A percentile compares a stretch with the other conserved stretches of the same genome.
Evolutionary conservation across 805 yeast genomes (phyloP).

Genomic region (Kurtzmaniella fragi): DNA sequence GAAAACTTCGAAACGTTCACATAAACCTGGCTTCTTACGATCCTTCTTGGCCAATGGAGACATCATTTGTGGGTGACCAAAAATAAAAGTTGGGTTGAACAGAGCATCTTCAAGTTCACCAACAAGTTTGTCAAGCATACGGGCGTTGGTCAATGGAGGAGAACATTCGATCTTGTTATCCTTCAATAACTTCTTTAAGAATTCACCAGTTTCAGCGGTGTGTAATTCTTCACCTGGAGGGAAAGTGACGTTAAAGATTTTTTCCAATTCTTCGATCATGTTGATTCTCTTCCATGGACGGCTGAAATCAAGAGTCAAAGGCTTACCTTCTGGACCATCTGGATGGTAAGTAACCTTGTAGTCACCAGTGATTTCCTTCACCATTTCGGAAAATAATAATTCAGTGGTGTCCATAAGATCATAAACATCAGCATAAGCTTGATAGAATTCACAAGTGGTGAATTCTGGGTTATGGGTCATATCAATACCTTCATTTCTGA

Average conservation of each 20-base stretch:
- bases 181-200: slow-evolving; percentile 73
- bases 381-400: slow-evolving; percentile 92
- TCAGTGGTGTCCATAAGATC: slow-evolving; percentile 96
- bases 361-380: slow-evolving; percentile 87
- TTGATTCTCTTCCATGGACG: slow-evolving; percentile 99
- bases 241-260: slow-evolving; percentile 78
- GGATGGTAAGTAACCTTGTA: slow-evolving; percentile 88
- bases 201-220: slow-evolving; percentile 88
- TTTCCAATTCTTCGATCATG: slow-evolving; percentile 95
- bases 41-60: slow-evolving; percentile 97
- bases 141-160: slow-evolving; percentile 92
- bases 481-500: slow-evolving; percentile 98
- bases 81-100: slow-evolving; percentile 95
- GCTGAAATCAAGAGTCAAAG: slow-evolving; percentile 74
- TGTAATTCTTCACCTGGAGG: slow-evolving; percentile 95
- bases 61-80: slow-evolving; percentile 99
- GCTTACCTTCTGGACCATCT: slow-evolving; percentile 84
- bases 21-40: slow-evolving; percentile 86
- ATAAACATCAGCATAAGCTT: slow-evolving; percentile 95
- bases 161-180: slow-evolving; percentile 85
- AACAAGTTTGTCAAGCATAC: slow-evolving; percentile 97
- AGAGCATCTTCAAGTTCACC: slow-evolving; percentile 94
- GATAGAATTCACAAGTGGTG: slow-evolving; percentile 97
- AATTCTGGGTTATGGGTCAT: slow-evolving; percentile 99
- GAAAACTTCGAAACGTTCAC: slow-evolving; percentile 97